Percentiles rank a stretch among this genome's conserved stretches.
phyloP scores from a whole-genome alignment of 305 asterid species.

The Fraxinus xanthoxyloides region DNA sequence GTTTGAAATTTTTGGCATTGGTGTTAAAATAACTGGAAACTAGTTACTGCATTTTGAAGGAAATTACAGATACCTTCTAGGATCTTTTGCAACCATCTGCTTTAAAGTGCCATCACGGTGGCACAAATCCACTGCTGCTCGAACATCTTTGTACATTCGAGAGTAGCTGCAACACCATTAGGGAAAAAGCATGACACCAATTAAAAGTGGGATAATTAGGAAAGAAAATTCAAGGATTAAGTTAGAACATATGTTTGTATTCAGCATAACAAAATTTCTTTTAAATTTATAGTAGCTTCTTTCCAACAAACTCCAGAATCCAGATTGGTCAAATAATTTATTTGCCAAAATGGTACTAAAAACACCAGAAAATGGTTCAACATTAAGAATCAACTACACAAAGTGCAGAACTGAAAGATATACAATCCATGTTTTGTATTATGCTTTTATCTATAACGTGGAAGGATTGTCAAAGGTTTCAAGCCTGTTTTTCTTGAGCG shows the following conservation, averaged over 20 bases:
- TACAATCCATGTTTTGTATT: not conserved
- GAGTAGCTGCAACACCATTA: conserved; percentile 61
- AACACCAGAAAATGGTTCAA: not conserved
- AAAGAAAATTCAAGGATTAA: conserved; percentile 1
- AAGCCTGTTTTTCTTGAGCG: not conserved
- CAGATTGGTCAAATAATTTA: conserved; percentile 1
- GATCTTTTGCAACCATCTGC: conserved; percentile 94
- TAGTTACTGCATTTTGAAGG: conserved; percentile 13
- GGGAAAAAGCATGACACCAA: conserved; percentile 26
- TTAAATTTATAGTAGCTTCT: not conserved
- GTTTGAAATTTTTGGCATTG: conserved; percentile 7
- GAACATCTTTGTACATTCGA: conserved; percentile 82
- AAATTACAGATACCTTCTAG: conserved; percentile 55
- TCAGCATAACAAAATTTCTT: conserved; percentile 10
- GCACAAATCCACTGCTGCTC: conserved; percentile 96
- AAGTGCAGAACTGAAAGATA: not conserved
- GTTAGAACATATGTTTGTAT: conserved; percentile 4
- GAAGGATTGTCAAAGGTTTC: not conserved
- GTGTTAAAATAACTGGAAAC: not conserved
- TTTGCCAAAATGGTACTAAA: not conserved
- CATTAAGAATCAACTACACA: conserved; percentile 1
- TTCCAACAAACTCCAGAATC: not conserved
- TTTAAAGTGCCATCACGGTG: conserved; percentile 99
- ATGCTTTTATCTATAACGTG: not conserved
- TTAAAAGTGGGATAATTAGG: conserved; percentile 8